A percentile compares a stretch with the other conserved stretches of the same genome.
phyloP scores from a whole-genome alignment of 306 rosid species.

The Glycine soja region DNA sequence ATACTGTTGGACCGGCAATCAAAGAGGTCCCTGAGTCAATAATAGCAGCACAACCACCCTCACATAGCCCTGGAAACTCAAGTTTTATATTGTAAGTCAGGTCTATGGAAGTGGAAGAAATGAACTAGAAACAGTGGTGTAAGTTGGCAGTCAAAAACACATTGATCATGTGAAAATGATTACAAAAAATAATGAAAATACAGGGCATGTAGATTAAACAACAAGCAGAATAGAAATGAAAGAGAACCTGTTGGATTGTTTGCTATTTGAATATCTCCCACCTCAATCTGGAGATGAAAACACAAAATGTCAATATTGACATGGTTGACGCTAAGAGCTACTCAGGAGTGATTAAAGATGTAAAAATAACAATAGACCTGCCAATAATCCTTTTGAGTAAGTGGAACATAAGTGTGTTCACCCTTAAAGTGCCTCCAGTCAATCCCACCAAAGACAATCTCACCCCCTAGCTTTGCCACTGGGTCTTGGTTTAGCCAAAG shows the following conservation, averaged over 20 bases:
- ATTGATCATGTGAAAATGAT: background rate
- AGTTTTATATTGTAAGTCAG: background rate
- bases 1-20: constrained; percentile 85
- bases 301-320: constrained; percentile 23
- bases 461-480: constrained; percentile 55
- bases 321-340: constrained; percentile 31
- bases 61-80: constrained; percentile 70
- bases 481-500: constrained; percentile 56
- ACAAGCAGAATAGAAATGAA: background rate
- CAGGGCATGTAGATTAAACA: constrained; percentile 17
- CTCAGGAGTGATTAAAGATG: background rate
- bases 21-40: constrained; percentile 91
- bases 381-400: constrained; percentile 84
- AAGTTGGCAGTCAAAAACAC: background rate
- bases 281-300: constrained; percentile 43
- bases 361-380: constrained; percentile 60
- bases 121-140: background rate
- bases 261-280: constrained; percentile 38
- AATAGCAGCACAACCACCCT: constrained; percentile 76
- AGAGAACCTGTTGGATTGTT: constrained; percentile 47
- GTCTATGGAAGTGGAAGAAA: constrained; percentile 8
- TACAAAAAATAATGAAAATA: background rate
- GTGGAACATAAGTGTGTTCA: constrained; percentile 86
- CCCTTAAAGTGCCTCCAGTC: constrained; percentile 71
- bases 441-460: constrained; percentile 60